These are phyloP conservation scores for Amylostereum areolatum DNA, from an alignment of 1,284 basidiomycete species.

Conservation along the genomic window DNA sequence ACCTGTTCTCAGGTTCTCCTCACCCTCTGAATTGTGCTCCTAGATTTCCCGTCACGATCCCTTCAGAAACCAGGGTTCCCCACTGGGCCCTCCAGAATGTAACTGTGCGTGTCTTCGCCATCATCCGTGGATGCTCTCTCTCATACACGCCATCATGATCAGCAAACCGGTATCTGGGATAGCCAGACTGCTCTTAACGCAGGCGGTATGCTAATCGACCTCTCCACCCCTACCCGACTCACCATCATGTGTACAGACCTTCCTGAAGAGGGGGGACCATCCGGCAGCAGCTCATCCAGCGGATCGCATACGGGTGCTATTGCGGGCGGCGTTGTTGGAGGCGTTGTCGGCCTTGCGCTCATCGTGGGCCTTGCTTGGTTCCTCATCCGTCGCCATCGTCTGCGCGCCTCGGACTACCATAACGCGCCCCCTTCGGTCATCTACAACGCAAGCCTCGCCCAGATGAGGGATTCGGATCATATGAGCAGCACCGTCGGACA, in stretches of 20 bases:
- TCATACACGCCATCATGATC: no score
- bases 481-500: no score
- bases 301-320: conserved; percentile 18
- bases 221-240: no score
- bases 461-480: no score
- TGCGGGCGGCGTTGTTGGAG: conserved; percentile 25
- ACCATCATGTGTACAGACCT: no score
- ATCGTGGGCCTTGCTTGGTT: conserved; percentile 13
- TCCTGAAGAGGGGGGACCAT: background rate
- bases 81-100: background rate
- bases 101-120: background rate
- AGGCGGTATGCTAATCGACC: no score
- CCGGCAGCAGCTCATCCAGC: background rate
- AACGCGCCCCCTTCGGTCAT: conserved; percentile 31
- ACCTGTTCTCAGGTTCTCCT: no score
- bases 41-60: background rate
- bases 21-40: no score
- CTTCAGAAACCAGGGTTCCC: background rate
- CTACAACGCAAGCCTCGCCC: no score
- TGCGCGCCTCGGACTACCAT: background rate
- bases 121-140: no score
- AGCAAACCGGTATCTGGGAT: no score
- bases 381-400: conserved; percentile 8
- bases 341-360: conserved; percentile 14
- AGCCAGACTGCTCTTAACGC: no score